A percentile compares a stretch with the other conserved stretches of the same genome.
Evolutionary conservation across 2,329 filamentous ascomycete species (phyloP).

Genomic region (Aspergillus ruber): DNA sequence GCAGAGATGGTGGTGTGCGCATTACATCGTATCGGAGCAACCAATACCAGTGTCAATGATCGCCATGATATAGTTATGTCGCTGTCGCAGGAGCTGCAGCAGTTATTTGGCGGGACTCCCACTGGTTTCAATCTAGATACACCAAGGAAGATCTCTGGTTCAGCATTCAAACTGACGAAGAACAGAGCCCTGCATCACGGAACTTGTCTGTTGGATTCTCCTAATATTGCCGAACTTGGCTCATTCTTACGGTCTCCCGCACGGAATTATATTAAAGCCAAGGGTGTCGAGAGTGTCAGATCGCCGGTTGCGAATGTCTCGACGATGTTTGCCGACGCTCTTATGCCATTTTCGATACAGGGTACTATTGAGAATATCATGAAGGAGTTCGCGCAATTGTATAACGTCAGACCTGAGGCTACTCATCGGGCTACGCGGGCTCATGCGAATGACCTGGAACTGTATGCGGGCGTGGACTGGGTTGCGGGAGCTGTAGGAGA

Average conservation of each 20-base stretch:
- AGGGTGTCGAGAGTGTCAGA: conserved; percentile 85
- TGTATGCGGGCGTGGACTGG: conserved; percentile 28
- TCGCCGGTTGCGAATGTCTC: conserved; percentile 77
- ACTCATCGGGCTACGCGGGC: conserved; percentile 26
- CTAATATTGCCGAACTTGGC: conserved; percentile 64
- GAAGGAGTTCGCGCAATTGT: conserved; percentile 61
- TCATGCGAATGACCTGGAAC: conserved; percentile 26
- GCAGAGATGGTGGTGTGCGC: conserved; percentile 91
- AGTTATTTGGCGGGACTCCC: conserved; percentile 8
- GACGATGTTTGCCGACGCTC: conserved; percentile 44
- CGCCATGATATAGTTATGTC: conserved; percentile 88
- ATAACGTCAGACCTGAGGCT: conserved; percentile 43
- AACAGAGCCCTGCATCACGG: conserved; percentile 82
- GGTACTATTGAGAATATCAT: conserved; percentile 50
- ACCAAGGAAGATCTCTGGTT: conserved; percentile 76
- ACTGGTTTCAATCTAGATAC: conserved; percentile 28
- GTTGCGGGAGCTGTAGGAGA: conserved; percentile 48
- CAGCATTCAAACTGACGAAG: conserved; percentile 86
- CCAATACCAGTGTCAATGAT: conserved; percentile 70
- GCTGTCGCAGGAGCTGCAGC: background rate
- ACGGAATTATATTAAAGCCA: conserved; percentile 66
- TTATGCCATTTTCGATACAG: conserved; percentile 42
- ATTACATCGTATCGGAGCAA: conserved; percentile 46
- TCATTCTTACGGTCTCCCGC: conserved; percentile 71
- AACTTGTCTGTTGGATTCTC: conserved; percentile 74